These are phyloP conservation scores for Colletotrichum sp. DNA, from an alignment of 2,329 filamentous ascomycete genomes.

Conservation along the genomic window DNA sequence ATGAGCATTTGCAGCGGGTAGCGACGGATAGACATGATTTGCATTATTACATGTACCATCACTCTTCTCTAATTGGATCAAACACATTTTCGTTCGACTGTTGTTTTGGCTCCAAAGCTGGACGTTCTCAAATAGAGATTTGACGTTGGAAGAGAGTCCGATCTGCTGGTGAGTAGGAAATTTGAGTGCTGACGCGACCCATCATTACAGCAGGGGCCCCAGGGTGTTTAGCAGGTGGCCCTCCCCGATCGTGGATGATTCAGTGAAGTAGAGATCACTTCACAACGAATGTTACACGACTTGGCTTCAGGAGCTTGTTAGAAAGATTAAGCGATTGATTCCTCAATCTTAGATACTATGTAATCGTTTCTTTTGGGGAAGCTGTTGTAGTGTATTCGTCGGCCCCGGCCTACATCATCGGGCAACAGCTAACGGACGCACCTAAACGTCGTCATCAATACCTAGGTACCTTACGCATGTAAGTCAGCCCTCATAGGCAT, in stretches of 20 bases:
- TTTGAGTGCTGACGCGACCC: background rate
- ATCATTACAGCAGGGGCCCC: background rate
- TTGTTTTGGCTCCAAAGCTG: background rate
- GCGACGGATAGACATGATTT: background rate
- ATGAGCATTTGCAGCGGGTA: background rate
- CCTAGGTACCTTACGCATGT: background rate
- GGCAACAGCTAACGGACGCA: background rate
- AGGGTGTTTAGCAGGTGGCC: background rate
- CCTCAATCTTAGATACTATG: background rate
- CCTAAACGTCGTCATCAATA: background rate
- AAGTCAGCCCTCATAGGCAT: background rate
- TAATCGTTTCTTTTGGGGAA: background rate
- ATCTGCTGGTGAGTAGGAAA: background rate
- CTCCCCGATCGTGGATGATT: background rate
- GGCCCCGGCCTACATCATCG: background rate
- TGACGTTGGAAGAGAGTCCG: background rate
- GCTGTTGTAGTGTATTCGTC: background rate
- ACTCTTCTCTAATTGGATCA: background rate
- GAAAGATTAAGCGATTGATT: background rate
- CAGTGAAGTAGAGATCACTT: background rate
- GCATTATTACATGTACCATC: background rate
- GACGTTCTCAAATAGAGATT: accelerated
- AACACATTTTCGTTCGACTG: background rate
- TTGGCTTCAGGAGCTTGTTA: background rate
- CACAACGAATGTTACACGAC: background rate